Conservation (phyloP, 2,329 filamentous ascomycete genomes). For the Calonectria pauciramosa region DNA sequence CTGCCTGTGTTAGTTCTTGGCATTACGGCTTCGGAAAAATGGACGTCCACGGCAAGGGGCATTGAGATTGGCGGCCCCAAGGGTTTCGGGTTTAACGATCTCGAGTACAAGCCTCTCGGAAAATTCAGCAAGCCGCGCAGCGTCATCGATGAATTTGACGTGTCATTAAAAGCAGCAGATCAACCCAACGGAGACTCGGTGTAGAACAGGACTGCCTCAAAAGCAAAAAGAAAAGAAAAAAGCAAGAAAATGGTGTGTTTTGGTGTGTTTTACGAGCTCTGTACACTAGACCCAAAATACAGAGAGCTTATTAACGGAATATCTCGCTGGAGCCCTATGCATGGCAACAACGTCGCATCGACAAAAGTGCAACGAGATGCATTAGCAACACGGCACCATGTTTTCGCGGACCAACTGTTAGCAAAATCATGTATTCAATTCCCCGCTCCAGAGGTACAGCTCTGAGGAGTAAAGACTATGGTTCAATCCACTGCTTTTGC, state of each 20-base stretch:
- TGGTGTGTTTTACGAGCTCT: neutral
- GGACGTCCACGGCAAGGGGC: constrained; percentile 60
- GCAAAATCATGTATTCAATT: neutral
- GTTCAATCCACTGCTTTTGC: neutral
- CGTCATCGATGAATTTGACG: constrained; percentile 65
- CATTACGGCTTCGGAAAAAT: constrained; percentile 59
- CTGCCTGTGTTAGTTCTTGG: constrained; percentile 64
- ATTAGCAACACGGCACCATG: neutral
- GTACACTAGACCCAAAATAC: neutral
- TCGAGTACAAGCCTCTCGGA: constrained; percentile 63
- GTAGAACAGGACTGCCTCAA: neutral
- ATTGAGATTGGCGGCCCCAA: constrained; percentile 64
- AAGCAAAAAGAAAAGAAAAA: neutral
- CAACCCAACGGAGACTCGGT: neutral
- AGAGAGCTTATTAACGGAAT: neutral
- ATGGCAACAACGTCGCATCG: too few relatives aligned
- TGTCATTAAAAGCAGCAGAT: too few relatives aligned
- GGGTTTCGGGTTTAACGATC: constrained; percentile 61
- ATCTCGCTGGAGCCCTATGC: neutral
- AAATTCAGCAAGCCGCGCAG: constrained; percentile 63
- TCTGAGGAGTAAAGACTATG: neutral
- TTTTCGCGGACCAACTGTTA: neutral
- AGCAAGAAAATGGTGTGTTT: neutral
- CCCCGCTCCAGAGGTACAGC: neutral
- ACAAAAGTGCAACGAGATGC: neutral